These are phyloP conservation scores for Emericellopsis terricola DNA, from an alignment of 495 filamentous ascomycete genomes.

Conservation along the genomic window DNA sequence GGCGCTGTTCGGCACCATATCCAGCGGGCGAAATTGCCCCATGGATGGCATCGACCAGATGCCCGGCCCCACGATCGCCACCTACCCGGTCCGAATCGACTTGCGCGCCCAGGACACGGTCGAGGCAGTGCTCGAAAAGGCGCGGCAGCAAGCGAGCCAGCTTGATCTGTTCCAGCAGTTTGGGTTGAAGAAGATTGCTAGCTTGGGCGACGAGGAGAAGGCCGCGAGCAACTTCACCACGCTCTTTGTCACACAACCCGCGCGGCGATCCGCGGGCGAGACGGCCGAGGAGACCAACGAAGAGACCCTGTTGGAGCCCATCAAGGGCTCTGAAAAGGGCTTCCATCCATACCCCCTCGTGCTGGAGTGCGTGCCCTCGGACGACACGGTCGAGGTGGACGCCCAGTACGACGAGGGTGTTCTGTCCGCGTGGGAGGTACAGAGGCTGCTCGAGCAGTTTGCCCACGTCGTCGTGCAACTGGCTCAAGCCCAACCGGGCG, in stretches of 20 bases:
- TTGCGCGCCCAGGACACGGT: background rate
- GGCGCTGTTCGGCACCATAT: slow-evolving; percentile 19
- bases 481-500: too few species aligned
- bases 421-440: slow-evolving; percentile 5
- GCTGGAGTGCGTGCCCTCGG: slow-evolving; percentile 4
- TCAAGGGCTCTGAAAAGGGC: too few species aligned
- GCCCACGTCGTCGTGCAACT: slow-evolving; percentile 2
- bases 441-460: slow-evolving; percentile 8
- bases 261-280: too few species aligned
- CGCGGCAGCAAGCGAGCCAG: slow-evolving; percentile 13
- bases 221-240: slow-evolving; percentile 13
- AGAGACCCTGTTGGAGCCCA: too few species aligned
- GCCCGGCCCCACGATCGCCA: slow-evolving; percentile 34
- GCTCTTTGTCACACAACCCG: slow-evolving; percentile 5
- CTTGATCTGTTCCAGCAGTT: slow-evolving; percentile 23
- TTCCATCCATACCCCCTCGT: slow-evolving; percentile 10
- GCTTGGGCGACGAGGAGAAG: slow-evolving; percentile 6
- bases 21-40: slow-evolving; percentile 22
- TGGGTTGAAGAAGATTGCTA: slow-evolving; percentile 17
- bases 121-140: background rate
- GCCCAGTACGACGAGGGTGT: slow-evolving; percentile 6
- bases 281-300: too few species aligned
- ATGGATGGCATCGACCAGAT: slow-evolving; percentile 23
- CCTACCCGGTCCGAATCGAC: slow-evolving; percentile 31
- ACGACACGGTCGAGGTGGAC: slow-evolving; percentile 3